phyloP scores from a whole-genome alignment of 2,329 filamentous ascomycete genomes.

The Fusarium sp. region DNA sequence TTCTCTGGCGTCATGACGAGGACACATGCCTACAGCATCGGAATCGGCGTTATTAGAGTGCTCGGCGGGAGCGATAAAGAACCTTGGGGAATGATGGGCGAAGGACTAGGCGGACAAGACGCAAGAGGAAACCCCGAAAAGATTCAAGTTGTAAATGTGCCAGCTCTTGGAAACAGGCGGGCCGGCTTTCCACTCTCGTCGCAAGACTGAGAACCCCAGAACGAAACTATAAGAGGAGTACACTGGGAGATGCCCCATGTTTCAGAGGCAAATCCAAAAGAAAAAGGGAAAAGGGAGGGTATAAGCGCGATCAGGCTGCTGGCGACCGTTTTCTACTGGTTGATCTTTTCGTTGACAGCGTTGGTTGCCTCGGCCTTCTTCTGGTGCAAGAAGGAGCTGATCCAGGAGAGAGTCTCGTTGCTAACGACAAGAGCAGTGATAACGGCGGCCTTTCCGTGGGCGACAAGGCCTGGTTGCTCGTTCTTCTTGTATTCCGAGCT shows the following conservation, averaged over 20 bases:
- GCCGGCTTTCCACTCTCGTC: conserved; percentile 4
- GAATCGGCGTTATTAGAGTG: conserved; percentile 7
- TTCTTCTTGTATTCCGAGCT: conserved; percentile 67
- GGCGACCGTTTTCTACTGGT: conserved; percentile 49
- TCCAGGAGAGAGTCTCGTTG: conserved; percentile 68
- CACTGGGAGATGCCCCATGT: conserved; percentile 5
- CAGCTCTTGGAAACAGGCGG: background rate
- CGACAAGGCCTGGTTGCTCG: conserved; percentile 69
- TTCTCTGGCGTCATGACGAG: background rate
- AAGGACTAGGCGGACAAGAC: conserved; percentile 7
- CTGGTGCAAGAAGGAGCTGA: conserved; percentile 64
- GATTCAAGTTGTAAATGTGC: conserved; percentile 5
- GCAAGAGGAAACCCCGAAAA: conserved; percentile 1
- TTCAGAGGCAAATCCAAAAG: conserved; percentile 14
- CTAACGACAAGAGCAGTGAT: conserved; percentile 72
- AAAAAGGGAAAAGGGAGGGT: conserved; percentile 36
- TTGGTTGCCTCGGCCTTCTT: conserved; percentile 70
- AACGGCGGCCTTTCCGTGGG: conserved; percentile 73
- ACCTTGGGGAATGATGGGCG: conserved; percentile 9
- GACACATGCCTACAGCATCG: background rate
- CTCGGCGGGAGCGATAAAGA: conserved; percentile 7
- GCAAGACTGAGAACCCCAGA: conserved; percentile 13
- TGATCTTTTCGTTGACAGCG: conserved; percentile 59
- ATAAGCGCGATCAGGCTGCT: conserved; percentile 31
- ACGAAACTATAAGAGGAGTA: conserved; percentile 22